These are phyloP conservation scores for Aegilops speltoides DNA, from an alignment of 176 grass and related monocot genomes.

Conservation along the genomic window DNA sequence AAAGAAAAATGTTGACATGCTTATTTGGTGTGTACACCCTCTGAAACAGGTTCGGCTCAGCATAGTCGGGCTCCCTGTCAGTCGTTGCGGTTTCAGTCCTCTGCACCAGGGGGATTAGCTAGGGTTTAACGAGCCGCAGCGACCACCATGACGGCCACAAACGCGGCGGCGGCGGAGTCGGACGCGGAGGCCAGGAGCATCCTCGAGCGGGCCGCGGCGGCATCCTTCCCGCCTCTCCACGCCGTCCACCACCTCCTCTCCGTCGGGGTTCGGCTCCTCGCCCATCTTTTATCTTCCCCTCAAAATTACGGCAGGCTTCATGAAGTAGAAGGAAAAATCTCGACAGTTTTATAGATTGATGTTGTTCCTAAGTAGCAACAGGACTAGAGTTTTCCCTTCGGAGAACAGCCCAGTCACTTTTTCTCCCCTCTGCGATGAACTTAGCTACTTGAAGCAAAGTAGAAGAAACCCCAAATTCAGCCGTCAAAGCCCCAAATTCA, in stretches of 20 bases:
- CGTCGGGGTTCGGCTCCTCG: conserved; percentile 54
- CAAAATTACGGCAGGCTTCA: background rate
- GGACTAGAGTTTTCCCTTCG: background rate
- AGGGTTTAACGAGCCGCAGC: conserved; percentile 26
- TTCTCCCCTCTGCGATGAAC: background rate
- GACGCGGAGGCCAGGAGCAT: conserved; percentile 26
- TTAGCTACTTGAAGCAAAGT: background rate
- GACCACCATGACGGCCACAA: conserved; percentile 16
- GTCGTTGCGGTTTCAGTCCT: background rate
- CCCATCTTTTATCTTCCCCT: background rate
- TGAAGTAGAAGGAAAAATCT: background rate
- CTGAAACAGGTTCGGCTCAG: too few relatives aligned
- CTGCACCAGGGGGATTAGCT: background rate
- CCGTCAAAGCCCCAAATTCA: background rate
- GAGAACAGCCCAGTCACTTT: background rate
- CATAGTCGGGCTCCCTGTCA: too few relatives aligned
- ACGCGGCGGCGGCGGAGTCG: background rate
- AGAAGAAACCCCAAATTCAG: background rate
- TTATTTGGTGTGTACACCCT: too few relatives aligned
- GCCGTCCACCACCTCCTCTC: conserved; percentile 61
- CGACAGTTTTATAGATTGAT: background rate
- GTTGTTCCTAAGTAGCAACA: background rate
- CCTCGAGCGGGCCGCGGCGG: conserved; percentile 28
- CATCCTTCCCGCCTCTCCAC: conserved; percentile 48
- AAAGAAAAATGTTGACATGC: too few relatives aligned